Evolutionary conservation across 2,329 filamentous ascomycete genomes (phyloP).

Genomic region (Diaporthe capsici): DNA sequence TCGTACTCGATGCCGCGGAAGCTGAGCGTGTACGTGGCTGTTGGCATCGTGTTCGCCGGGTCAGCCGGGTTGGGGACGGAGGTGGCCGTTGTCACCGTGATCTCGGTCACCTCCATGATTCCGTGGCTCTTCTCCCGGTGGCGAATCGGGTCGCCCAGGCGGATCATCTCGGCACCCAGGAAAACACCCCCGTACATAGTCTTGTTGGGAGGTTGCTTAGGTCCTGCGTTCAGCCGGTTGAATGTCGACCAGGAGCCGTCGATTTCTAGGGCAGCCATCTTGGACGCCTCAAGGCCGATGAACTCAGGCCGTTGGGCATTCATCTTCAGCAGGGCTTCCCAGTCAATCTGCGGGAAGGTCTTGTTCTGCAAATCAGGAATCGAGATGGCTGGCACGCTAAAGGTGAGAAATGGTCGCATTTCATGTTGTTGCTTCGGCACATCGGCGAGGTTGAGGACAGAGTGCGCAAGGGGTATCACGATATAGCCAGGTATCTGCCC

Average conservation of each 20-base stretch:
- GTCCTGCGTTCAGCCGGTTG: conserved; percentile 45
- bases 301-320: conserved; percentile 43
- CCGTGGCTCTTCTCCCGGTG: conserved; percentile 44
- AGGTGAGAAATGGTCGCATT: conserved; percentile 56
- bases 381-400: conserved; percentile 51
- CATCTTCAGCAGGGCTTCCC: conserved; percentile 45
- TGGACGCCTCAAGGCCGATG: conserved; percentile 54
- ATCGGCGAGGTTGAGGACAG: conserved; percentile 43
- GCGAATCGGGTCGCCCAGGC: conserved; percentile 52
- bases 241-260: conserved; percentile 54
- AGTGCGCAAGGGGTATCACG: conserved; percentile 51
- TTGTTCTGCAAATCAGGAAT: conserved; percentile 45
- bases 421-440: conserved; percentile 45
- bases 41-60: conserved; percentile 28
- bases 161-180: conserved; percentile 54
- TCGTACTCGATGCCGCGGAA: conserved; percentile 41
- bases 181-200: conserved; percentile 51
- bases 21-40: conserved; percentile 22
- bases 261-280: conserved; percentile 53
- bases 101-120: conserved; percentile 46
- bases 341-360: conserved; percentile 49
- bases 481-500: conserved; percentile 44
- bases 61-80: conserved; percentile 42
- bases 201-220: conserved; percentile 42
- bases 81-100: conserved; percentile 42